Base-by-base conservation (phyloP, 1,284 basidiomycete genomes). In the Binderoboletus segoi region DNA sequence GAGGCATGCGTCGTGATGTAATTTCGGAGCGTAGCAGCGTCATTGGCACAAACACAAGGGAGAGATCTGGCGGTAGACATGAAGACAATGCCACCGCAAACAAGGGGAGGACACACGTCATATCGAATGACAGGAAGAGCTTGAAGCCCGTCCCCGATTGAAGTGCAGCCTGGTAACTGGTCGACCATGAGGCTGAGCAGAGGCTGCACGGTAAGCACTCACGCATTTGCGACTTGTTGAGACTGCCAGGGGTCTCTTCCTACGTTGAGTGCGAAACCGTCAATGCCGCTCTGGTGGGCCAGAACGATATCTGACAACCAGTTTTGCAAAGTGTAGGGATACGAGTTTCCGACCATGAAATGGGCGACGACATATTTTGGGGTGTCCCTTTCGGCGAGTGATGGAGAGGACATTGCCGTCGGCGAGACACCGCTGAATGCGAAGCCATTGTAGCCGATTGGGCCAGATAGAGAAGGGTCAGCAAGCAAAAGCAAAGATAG, bases 121-220 rank as follows among this genome's bases (percentile, higher is more conserved):
- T 91, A 70, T 93, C 91, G 50, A 93, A 82, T 18, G 86, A 90
- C 64, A 93, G 70, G 75, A 92, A 93, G 51, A 93, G 74, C 70
- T 90, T 90, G 78, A 94, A 94, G 48, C 72, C 76, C 7, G 80
- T 75, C 18, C 77, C 80, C 16, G 80, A 81, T 51, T 80, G 72
- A 23, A 72, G 66, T 15, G 87, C 86, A 40, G 86, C 85, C 48
- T 78, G 63, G 67, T 81, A 87, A 16, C 69, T 70, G 48, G 33
- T 32, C 21, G 33, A 58, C 24, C 33, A 48, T 58, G 32, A 59
- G 40, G 37, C 30, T 37, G 32, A 54, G 46, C 35, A 44, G 21
- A 38, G n/a, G 18, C 16, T 52, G 58, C 24, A 45, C 44, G 18
- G 23, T 28, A 11, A 7, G 50, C 57, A 81, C 82, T 67, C 64